Percentiles rank a stretch among this genome's conserved stretches.
These are phyloP conservation scores for Agaricus sinodeliciosus DNA, from an alignment of 768 basidiomycete genomes.

Conservation along the genomic window DNA sequence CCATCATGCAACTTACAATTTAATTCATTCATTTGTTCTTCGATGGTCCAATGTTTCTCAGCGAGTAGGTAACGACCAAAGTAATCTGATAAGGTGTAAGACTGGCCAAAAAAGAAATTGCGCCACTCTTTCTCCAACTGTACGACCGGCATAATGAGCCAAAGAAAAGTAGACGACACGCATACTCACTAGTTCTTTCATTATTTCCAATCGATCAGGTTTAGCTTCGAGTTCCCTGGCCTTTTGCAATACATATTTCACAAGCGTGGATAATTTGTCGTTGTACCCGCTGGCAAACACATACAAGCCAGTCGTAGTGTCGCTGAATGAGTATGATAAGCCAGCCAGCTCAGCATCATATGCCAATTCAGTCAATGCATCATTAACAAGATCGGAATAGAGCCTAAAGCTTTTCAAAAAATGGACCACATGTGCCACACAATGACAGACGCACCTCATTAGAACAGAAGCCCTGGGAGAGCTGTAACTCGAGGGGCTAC, in stretches of 20 bases:
- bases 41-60: conserved; percentile 66
- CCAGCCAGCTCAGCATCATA: conserved; percentile 94
- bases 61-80: conserved; percentile 67
- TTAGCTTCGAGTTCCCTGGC: conserved; percentile 58
- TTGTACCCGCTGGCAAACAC: conserved; percentile 81
- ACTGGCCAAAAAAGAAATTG: conserved; percentile 84
- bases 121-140: conserved; percentile 74
- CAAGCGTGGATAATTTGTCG: conserved; percentile 78
- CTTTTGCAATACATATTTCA: conserved; percentile 64
- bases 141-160: conserved; percentile 2
- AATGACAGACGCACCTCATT: conserved; percentile 45
- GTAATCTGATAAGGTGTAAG: conserved; percentile 74
- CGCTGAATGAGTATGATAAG: conserved; percentile 62
- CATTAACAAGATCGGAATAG: conserved; percentile 79
- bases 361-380: conserved; percentile 83
- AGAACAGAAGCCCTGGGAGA: conserved; percentile 69
- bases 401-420: conserved; percentile 38
- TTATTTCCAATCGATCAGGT: conserved; percentile 67
- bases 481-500: conserved; percentile 49
- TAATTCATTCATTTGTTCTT: conserved; percentile 74
- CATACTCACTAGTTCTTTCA: conserved; percentile 69
- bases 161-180: not conserved
- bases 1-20: conserved; percentile 41
- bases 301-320: conserved; percentile 58
- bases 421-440: not conserved